Percentiles rank a stretch among this genome's conserved stretches.
These are phyloP conservation scores for Macrolepiota albuminosa DNA, from an alignment of 768 basidiomycete genomes.

Conservation along the genomic window DNA sequence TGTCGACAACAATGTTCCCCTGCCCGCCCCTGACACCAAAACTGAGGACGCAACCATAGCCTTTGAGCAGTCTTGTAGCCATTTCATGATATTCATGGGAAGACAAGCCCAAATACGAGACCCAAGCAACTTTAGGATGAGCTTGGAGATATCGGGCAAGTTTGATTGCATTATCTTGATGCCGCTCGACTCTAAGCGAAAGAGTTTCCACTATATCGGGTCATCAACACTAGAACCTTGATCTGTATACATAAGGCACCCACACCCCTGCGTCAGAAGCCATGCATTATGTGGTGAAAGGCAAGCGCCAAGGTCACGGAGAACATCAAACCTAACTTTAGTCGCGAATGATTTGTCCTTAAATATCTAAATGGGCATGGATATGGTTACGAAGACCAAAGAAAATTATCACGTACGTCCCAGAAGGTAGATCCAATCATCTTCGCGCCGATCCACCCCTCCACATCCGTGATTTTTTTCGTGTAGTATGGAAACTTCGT, in stretches of 20 bases:
- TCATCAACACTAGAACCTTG: not conserved
- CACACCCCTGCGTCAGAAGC: conserved; percentile 47
- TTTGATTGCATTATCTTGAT: conserved; percentile 50
- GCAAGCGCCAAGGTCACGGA: conserved; percentile 50
- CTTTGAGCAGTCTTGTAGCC: conserved; percentile 41
- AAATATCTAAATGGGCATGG: conserved; percentile 9
- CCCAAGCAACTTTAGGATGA: conserved; percentile 57
- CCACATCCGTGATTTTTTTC: conserved; percentile 3
- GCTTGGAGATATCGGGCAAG: conserved; percentile 39
- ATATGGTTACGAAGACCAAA: not conserved
- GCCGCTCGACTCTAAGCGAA: conserved; percentile 52
- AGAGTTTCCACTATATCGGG: conserved; percentile 45
- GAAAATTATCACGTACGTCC: conserved; percentile 7
- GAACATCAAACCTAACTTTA: conserved; percentile 40
- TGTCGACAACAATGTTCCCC: conserved; percentile 30
- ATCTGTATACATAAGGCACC: not conserved
- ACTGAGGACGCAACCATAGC: conserved; percentile 56
- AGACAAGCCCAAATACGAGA: conserved; percentile 55
- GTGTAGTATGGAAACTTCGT: conserved; percentile 32
- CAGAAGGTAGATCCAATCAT: conserved; percentile 13
- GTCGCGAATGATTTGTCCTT: conserved; percentile 15
- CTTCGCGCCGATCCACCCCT: conserved; percentile 7
- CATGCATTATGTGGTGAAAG: conserved; percentile 57
- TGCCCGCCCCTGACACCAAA: conserved; percentile 53
- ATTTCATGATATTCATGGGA: conserved; percentile 46